phyloP scores from a whole-genome alignment of 495 filamentous ascomycete species.

The Penicillium fimorum region DNA sequence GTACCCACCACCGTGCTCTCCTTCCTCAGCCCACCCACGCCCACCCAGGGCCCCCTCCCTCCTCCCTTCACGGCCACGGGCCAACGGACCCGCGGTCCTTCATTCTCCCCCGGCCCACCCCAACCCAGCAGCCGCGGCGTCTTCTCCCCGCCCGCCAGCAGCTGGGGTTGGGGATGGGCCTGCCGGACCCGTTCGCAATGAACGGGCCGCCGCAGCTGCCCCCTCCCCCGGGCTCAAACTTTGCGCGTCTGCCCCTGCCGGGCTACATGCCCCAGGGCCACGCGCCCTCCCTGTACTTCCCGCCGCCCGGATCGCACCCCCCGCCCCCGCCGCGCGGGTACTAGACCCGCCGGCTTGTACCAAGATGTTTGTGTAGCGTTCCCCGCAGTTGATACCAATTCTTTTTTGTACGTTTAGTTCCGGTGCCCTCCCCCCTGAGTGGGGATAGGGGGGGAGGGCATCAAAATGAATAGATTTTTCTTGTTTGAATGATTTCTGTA shows the following conservation, averaged over 20 bases:
- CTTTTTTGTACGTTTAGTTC: constrained; percentile 6
- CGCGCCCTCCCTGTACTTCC: constrained; percentile 21
- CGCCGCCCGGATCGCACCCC: constrained; percentile 16
- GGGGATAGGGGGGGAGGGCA: constrained; percentile 4
- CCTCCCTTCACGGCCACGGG: not conserved
- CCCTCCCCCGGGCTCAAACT: constrained; percentile 43
- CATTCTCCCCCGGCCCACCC: constrained; percentile 41
- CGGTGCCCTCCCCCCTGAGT: constrained; percentile 2
- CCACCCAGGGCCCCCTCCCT: constrained; percentile 21
- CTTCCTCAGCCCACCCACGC: constrained; percentile 28
- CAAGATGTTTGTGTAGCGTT: constrained; percentile 10
- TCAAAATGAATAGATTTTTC: constrained; percentile 4
- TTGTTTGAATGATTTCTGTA: not conserved
- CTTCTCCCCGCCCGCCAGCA: constrained; percentile 38
- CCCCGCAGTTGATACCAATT: constrained; percentile 9
- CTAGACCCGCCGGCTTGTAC: constrained; percentile 9
- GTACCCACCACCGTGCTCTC: constrained; percentile 30
- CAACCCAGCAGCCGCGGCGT: constrained; percentile 39
- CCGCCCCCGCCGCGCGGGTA: constrained; percentile 21
- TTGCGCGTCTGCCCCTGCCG: constrained; percentile 35
- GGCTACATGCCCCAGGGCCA: constrained; percentile 27
- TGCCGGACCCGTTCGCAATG: constrained; percentile 38
- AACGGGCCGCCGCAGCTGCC: constrained; percentile 42
- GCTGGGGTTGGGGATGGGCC: constrained; percentile 24
- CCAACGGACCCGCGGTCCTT: constrained; percentile 42